Conservation (phyloP, 192 early-diverging fungal species). For the Oehlia diaphana region DNA sequence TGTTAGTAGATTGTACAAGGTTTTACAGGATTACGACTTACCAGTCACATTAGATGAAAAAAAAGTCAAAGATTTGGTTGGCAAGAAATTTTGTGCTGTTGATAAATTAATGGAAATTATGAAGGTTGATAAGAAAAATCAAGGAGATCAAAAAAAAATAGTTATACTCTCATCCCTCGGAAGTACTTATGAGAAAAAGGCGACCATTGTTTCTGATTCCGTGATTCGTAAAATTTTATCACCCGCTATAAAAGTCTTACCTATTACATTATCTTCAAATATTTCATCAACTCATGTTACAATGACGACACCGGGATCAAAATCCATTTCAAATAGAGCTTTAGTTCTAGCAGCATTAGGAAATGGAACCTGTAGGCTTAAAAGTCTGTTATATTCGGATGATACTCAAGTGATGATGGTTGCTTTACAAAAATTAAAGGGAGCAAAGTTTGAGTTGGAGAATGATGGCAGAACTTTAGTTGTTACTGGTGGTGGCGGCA, state of each 20-base stretch:
- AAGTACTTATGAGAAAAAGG: slow-evolving; percentile 76
- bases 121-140: slow-evolving; percentile 96
- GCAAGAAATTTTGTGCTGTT: slow-evolving; percentile 66
- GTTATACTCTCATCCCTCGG: slow-evolving; percentile 87
- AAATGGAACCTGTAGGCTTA: slow-evolving; percentile 74
- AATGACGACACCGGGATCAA: slow-evolving; percentile 86
- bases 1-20: slow-evolving; percentile 82
- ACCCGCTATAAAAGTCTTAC: slow-evolving; percentile 68
- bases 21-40: slow-evolving; percentile 82
- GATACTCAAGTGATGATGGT: slow-evolving; percentile 97
- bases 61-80: slow-evolving; percentile 60
- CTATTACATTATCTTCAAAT: slow-evolving; percentile 41
- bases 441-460: slow-evolving; percentile 87
- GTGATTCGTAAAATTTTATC: slow-evolving; percentile 84
- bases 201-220: slow-evolving; percentile 79
- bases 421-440: slow-evolving; percentile 86
- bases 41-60: slow-evolving; percentile 86
- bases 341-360: slow-evolving; percentile 90
- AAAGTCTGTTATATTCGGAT: slow-evolving; percentile 91
- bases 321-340: slow-evolving; percentile 97
- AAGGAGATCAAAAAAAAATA: slow-evolving; percentile 87
- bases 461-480: slow-evolving; percentile 90
- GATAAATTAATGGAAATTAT: slow-evolving; percentile 89
- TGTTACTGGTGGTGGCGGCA: slow-evolving; percentile 79
- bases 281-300: slow-evolving; percentile 44